phyloP scores from a whole-genome alignment of 2,329 filamentous ascomycete species.

The Pseudogymnoascus verrucosus region DNA sequence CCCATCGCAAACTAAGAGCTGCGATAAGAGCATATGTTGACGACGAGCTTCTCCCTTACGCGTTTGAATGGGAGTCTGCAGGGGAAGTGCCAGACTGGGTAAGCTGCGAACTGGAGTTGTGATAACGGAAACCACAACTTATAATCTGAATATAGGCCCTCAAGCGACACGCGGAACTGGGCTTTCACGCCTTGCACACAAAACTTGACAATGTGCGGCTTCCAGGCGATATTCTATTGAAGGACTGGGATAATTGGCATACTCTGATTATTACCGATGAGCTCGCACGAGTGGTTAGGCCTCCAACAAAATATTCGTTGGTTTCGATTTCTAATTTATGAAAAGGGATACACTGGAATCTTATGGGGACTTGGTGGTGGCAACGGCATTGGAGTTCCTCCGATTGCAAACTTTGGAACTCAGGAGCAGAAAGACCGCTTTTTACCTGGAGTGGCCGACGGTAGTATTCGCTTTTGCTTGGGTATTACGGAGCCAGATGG shows the following conservation, averaged over 20 bases:
- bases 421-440: constrained; percentile 49
- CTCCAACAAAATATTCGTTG: neutral
- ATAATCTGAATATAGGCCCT: constrained; percentile 18
- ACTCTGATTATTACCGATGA: constrained; percentile 49
- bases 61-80: constrained; percentile 56
- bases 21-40: constrained; percentile 52
- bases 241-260: constrained; percentile 50
- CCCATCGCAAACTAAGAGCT: constrained; percentile 50
- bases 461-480: constrained; percentile 53
- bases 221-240: constrained; percentile 37
- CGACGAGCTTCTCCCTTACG: constrained; percentile 46
- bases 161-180: constrained; percentile 24
- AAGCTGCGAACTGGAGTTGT: constrained; percentile 19
- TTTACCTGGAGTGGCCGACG: constrained; percentile 50
- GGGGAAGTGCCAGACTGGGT: constrained; percentile 41
- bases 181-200: constrained; percentile 29
- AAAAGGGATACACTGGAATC: constrained; percentile 45
- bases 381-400: constrained; percentile 55
- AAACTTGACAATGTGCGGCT: constrained; percentile 32
- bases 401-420: constrained; percentile 55
- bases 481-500: constrained; percentile 58
- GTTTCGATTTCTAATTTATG: neutral
- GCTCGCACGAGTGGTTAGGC: constrained; percentile 36
- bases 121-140: neutral
- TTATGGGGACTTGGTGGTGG: constrained; percentile 50